Base-by-base conservation (phyloP, 2,329 filamentous ascomycete genomes). In the Clarireedia hainanense region DNA sequence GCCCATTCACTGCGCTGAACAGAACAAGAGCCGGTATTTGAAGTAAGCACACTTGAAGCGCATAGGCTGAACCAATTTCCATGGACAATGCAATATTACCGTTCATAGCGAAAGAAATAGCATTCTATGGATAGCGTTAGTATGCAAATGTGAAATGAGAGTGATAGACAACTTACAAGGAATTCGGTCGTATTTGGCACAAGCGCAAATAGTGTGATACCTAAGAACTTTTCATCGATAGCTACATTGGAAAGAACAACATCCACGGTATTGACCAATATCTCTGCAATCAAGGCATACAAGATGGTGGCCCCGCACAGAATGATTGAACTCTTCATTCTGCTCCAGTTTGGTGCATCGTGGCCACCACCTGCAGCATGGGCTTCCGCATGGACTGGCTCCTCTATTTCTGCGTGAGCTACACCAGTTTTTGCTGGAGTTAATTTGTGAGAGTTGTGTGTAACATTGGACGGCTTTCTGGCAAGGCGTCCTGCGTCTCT, bases 61-160 rank as follows among this genome's bases (percentile, higher is more conserved):
- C 94, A 68, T 99, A 99, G 2, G 92, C 92, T 0, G 91, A 96
- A 63, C 94, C 94, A 64, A 99, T 99, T 69, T 99, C 94, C 94
- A 99, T 99, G 39, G 91, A 96, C 17, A 99, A 76, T 0, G 94
- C 94, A 71, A 99, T 97, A 71, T 99, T 99, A 58, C 94, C 94
- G 68, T 99, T 97, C 92, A 99, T 99, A 53, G 94, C 94, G 70
- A 99, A 99, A 0, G 91, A 96, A 58, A 99, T 99, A 69, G 92
- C 94, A 72, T 99, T 99, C 85, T 67, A 51, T 1, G 52, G 39
- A 40, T 47, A 30, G 10, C 40, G 52, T 67, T 55, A 67, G 62
- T 39, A 50, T 52, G 53, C 34, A 20, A 20, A 36, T 12, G 15
- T 20, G 50, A 56, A 15, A 36, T 15, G 26, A 10, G 6, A 6